Base-by-base conservation (phyloP, 768 basidiomycete genomes). In the Suillus subaureus region DNA sequence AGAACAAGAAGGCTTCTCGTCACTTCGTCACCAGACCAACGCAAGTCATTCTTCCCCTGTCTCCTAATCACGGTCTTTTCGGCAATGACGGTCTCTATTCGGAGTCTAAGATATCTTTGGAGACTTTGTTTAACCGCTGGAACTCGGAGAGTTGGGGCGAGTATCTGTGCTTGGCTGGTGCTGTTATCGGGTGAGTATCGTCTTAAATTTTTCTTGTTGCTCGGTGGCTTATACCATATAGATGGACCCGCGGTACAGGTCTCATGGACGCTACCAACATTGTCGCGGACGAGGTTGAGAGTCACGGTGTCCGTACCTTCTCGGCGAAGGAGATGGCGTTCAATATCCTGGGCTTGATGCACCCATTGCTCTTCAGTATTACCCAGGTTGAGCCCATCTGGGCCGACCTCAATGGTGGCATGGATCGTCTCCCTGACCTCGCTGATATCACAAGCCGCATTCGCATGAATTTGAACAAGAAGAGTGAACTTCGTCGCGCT, bases 251-350 rank as follows among this genome's bases (percentile, higher is more conserved):
- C 68, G 97, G 97, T 39, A 99, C 97, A 12, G 96, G 97, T 65
- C 81, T 99, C 61, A 99, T 99, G 97, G 90, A 87, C 64, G 91
- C 96, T 4, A 96, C 94, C 52, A 96, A 96, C 80, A 93, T 91
- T 51, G 91, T 98, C 61, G 95, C 97, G 33, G 93, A 96, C 65
- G 94, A 95, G 62, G 85, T 99, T 51, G 97, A 99, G 81, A 85
- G 89, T 65, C 86, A 91, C 68, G 97, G 97, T 67, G 94, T 97
- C 65, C 89, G 97, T 69, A 99, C 97, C 2, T 99, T 99, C 87
- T 99, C 97, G 0, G 92, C 97, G 35, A 99, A 99, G 82, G 97
- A 99, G 80, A 99, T 99, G 97, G 96, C 97, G 0, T 99, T 99
- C 88, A 99, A 99, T 79, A 95, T 99, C 72, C 90, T 99, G 63